Conservation (phyloP, 768 basidiomycete species). For the Hysterangium stoloniferum region DNA sequence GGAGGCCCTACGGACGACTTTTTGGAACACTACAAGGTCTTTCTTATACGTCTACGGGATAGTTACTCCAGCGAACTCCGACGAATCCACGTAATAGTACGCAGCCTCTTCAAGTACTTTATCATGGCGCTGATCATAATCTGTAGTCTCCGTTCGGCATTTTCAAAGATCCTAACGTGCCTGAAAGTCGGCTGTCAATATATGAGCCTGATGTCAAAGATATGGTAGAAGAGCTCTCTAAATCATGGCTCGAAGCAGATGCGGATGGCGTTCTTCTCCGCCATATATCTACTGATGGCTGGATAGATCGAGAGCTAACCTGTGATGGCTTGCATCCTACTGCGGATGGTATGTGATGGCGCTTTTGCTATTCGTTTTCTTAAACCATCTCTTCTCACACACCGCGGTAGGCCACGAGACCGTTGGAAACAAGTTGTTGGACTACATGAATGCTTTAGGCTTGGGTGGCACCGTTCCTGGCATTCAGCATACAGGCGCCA, state of each 20-base stretch:
- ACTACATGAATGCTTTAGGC: background rate
- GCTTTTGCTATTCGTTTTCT: no score
- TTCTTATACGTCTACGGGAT: conserved; percentile 5
- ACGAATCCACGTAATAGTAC: conserved; percentile 8
- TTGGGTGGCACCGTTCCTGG: background rate
- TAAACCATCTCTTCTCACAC: background rate
- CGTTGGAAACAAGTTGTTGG: background rate
- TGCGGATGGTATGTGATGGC: background rate
- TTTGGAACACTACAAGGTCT: conserved; percentile 4
- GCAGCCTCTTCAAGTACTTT: background rate
- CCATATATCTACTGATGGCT: background rate
- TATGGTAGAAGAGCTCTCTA: background rate
- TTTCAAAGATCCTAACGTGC: background rate
- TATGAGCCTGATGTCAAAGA: background rate
- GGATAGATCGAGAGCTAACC: background rate
- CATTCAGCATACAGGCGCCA: background rate
- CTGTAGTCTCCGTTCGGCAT: background rate
- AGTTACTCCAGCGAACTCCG: background rate
- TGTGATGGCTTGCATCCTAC: background rate
- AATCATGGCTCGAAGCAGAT: background rate
- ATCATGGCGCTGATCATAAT: background rate
- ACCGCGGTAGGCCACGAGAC: background rate
- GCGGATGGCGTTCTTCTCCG: background rate
- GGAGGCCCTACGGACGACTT: conserved; percentile 6
- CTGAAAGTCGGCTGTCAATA: background rate